Evolutionary conservation across 2,329 filamentous ascomycete species (phyloP).

Genomic region (Xylaria sp.): DNA sequence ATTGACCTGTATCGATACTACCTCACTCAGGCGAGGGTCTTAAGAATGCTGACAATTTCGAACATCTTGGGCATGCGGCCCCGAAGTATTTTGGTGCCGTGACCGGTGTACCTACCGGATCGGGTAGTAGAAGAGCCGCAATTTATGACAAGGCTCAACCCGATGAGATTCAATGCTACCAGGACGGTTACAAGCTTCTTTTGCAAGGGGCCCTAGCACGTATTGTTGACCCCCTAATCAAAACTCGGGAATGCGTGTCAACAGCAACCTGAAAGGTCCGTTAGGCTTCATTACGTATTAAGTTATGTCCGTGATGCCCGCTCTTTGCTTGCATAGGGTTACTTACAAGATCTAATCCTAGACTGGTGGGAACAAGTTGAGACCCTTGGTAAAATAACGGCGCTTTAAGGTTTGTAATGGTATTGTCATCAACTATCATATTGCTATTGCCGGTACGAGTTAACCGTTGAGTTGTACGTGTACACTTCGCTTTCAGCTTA

Average conservation of each 20-base stretch:
- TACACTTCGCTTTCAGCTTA: neutral
- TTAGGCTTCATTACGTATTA: neutral
- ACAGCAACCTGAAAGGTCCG: neutral
- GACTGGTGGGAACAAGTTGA: neutral
- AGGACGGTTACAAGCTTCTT: neutral
- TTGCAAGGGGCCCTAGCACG: neutral
- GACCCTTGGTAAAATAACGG: conserved; percentile 8
- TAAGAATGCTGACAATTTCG: conserved; percentile 31
- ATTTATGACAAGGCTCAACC: neutral
- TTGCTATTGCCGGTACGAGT: conserved; percentile 12
- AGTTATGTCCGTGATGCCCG: neutral
- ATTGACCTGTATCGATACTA: conserved; percentile 15
- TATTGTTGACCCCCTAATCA: neutral
- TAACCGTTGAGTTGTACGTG: neutral
- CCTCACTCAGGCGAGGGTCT: neutral
- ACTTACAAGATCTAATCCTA: neutral
- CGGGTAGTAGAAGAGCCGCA: conserved; percentile 5
- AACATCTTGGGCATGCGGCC: conserved; percentile 5
- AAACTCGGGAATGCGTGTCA: neutral
- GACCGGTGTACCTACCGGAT: neutral
- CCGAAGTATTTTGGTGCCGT: conserved; percentile 3
- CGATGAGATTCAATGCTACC: neutral
- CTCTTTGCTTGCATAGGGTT: neutral
- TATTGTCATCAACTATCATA: conserved; percentile 11
- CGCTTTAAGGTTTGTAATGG: conserved; percentile 9